Evolutionary conservation across 2,329 filamentous ascomycete genomes (phyloP).

Genomic region (Xylariaceae sp.): DNA sequence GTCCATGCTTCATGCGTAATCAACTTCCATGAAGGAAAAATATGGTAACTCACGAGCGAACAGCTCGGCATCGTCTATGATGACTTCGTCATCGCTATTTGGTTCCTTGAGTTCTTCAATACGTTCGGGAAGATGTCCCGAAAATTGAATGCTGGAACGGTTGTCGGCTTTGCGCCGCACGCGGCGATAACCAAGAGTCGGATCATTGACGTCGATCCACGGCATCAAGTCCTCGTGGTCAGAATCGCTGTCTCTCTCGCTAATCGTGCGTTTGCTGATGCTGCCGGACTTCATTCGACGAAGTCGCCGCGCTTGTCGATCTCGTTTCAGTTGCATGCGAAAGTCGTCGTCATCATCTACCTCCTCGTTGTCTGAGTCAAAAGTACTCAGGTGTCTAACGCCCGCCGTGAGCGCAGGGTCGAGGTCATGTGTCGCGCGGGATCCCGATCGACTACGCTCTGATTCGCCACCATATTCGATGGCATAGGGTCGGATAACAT

Average conservation of each 20-base stretch:
- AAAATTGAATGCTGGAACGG: constrained; percentile 32
- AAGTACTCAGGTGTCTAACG: constrained; percentile 30
- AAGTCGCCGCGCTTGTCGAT: constrained; percentile 26
- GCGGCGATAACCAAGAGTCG: constrained; percentile 25
- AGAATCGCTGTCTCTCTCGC: constrained; percentile 35
- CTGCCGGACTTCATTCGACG: constrained; percentile 35
- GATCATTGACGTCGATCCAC: constrained; percentile 27
- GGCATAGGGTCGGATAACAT: constrained; percentile 29
- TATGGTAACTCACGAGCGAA: constrained; percentile 33
- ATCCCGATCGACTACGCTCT: constrained; percentile 28
- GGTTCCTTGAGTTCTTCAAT: constrained; percentile 36
- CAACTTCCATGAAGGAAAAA: constrained; percentile 35
- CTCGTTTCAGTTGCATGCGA: constrained; percentile 18
- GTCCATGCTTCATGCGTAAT: constrained; percentile 25
- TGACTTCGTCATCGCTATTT: constrained; percentile 32
- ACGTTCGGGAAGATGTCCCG: constrained; percentile 28
- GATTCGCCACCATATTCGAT: constrained; percentile 31
- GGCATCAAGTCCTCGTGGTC: constrained; percentile 34
- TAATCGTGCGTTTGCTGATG: constrained; percentile 36
- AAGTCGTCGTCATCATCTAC: constrained; percentile 30
- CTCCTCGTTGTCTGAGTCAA: constrained; percentile 28
- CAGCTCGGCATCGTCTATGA: constrained; percentile 31
- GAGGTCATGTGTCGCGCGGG: constrained; percentile 28
- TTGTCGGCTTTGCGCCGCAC: constrained; percentile 33
- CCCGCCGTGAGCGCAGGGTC: constrained; percentile 29